Evolutionary conservation across 768 basidiomycete genomes (phyloP).

Genomic region (Rubroboletus pulcherrimus): DNA sequence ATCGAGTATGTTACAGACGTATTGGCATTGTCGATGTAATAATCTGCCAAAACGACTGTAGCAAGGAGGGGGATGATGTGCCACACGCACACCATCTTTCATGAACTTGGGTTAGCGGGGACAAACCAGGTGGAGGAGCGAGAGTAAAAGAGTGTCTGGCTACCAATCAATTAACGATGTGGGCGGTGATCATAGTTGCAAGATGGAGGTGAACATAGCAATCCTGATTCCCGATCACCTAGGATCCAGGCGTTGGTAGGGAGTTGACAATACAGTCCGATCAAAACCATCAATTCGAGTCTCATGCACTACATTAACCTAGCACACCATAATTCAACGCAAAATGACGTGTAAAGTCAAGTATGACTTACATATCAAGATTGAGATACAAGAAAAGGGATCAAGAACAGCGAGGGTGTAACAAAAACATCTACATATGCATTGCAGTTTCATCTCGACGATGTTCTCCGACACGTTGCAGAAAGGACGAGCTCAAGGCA

Average conservation of each 20-base stretch:
- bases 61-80: slow-evolving; percentile 8
- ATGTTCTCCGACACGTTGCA: slow-evolving; percentile 7
- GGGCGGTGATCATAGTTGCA: not conserved
- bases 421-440: not conserved
- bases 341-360: not conserved
- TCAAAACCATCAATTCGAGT: not conserved
- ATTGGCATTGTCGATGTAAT: slow-evolving; percentile 23
- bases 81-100: slow-evolving; percentile 4
- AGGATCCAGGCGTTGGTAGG: not conserved
- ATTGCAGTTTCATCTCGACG: not conserved
- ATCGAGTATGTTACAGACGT: slow-evolving; percentile 18
- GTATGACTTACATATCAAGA: not conserved
- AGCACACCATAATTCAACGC: not conserved
- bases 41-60: slow-evolving; percentile 17
- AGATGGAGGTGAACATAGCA: not conserved
- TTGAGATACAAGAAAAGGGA: not conserved
- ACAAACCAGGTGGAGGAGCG: not conserved
- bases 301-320: not conserved
- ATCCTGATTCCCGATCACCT: not conserved
- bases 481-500: slow-evolving; percentile 18
- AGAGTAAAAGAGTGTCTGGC: not conserved
- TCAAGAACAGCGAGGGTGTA: not conserved
- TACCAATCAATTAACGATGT: not conserved
- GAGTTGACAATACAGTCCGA: not conserved
- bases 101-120: not conserved